Evolutionary conservation across 345 rosid species (phyloP), one percentile per base, ranked within the genome.

Genomic region (Fremontodendron californicum): DNA sequence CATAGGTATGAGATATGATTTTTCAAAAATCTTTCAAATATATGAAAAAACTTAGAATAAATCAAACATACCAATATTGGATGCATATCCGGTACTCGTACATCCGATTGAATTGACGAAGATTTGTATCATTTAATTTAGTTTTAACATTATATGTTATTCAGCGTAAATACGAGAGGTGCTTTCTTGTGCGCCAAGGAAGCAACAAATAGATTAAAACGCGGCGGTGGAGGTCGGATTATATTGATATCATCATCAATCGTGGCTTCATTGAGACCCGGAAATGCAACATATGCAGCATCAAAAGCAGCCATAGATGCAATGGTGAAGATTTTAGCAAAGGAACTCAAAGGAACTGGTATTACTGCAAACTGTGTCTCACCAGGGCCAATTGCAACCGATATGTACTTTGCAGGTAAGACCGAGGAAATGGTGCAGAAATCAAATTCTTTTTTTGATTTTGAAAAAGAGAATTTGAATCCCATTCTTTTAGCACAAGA

Each of bases 361-460:
- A 84, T 89, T 18, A 89, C 88, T 1, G 89, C 85, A 16, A 89
- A 87, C n/a, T 84, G 88, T 78, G 86, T 87, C 0, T 88, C 90
- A 16, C 90, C 90, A 27, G 90, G 90, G 15, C 85, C 92, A 0
- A 78, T 85, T 1, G 92, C 88, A 12, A 84, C 90, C 2, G 89
- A 87, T 27, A 33, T 84, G 85, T 87, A 80, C 78, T 84, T 78
- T 16, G 79, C 81, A 0, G 89, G 89, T 16, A 85, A 80, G 77
- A 84, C 78, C 23, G 86, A 87, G 67, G 88, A 87, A 78, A 75
- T 37, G 55, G 23, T 89, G 35, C 67, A 82, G 60, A 54, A n/a
- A n/a, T n/a, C n/a, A n/a, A n/a, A n/a, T n/a, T n/a, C n/a, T n/a
- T 33, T 33, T 33, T 33, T 33, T 33, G 35, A 33, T 33, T 33